phyloP scores from a whole-genome alignment of 805 yeast genomes.

The Priceomyces carsonii region DNA sequence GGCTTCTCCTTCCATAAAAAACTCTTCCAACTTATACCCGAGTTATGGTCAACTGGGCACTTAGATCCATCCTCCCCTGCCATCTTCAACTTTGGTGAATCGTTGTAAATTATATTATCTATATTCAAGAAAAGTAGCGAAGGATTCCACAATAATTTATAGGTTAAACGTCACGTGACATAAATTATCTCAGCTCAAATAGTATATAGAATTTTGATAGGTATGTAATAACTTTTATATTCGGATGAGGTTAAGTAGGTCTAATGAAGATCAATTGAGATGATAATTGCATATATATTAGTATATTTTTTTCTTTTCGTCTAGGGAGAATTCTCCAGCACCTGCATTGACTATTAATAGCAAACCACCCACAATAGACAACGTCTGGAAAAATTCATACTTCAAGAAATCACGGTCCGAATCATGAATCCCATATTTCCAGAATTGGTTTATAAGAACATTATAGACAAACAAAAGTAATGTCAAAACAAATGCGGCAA shows the following conservation, averaged over 20 bases:
- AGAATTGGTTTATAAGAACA: conserved; percentile 79
- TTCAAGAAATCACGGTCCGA: conserved; percentile 84
- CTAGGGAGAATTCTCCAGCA: conserved; percentile 91
- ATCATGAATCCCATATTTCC: conserved; percentile 72
- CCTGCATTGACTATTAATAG: conserved; percentile 91
- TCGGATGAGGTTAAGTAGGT: too few species aligned
- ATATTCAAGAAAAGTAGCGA: too few species aligned
- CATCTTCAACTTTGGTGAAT: neutral
- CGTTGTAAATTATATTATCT: too few species aligned
- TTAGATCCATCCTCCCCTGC: conserved; percentile 22
- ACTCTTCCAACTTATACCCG: conserved; percentile 28
- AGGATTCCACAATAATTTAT: too few species aligned
- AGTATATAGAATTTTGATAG: too few species aligned
- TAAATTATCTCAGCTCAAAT: too few species aligned
- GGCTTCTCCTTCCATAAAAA: conserved; percentile 1
- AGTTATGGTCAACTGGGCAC: conserved; percentile 56
- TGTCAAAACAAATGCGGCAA: conserved; percentile 74
- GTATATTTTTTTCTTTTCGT: conserved; percentile 92
- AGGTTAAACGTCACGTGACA: too few species aligned
- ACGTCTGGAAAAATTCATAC: conserved; percentile 92
- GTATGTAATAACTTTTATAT: too few species aligned
- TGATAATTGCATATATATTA: conserved; percentile 32
- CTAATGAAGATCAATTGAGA: too few species aligned
- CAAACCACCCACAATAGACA: conserved; percentile 93
- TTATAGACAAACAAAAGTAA: conserved; percentile 74